Evolutionary conservation across 1,139 yeast genomes (phyloP).

Genomic region (Blastobotrys apis): DNA sequence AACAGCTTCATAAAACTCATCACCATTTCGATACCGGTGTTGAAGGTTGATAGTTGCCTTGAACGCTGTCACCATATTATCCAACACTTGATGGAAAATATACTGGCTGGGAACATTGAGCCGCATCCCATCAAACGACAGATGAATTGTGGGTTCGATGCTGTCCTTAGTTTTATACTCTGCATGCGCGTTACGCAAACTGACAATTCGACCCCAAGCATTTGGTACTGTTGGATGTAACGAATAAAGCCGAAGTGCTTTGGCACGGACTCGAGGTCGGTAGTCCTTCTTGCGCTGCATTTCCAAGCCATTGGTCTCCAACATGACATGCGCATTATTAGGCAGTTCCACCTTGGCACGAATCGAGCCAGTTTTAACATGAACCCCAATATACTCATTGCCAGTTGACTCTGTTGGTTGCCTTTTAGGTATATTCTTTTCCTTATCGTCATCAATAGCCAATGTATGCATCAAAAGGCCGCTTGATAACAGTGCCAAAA

Average conservation of each 20-base stretch:
- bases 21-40: conserved; percentile 12
- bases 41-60: conserved; percentile 58
- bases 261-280: conserved; percentile 35
- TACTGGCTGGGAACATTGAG: conserved; percentile 55
- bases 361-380: conserved; percentile 39
- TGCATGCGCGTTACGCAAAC: conserved; percentile 25
- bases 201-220: conserved; percentile 41
- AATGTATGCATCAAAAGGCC: conserved; percentile 20
- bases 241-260: conserved; percentile 47
- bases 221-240: conserved; percentile 50
- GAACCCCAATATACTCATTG: conserved; percentile 34
- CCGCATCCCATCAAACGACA: conserved; percentile 36
- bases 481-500: conserved; percentile 20
- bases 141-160: conserved; percentile 21
- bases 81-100: conserved; percentile 61
- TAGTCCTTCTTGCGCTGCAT: conserved; percentile 34
- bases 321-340: conserved; percentile 46
- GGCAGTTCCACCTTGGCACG: conserved; percentile 50
- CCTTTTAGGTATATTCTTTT: not conserved
- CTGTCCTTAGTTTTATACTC: conserved; percentile 19
- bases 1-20: conserved; percentile 37
- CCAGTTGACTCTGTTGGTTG: not conserved
- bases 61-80: conserved; percentile 56
- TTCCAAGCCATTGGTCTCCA: conserved; percentile 45
- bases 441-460: conserved; percentile 16